Conservation (phyloP, 2,329 filamentous ascomycete species). For the Aaosphaeria pasadenensis region DNA sequence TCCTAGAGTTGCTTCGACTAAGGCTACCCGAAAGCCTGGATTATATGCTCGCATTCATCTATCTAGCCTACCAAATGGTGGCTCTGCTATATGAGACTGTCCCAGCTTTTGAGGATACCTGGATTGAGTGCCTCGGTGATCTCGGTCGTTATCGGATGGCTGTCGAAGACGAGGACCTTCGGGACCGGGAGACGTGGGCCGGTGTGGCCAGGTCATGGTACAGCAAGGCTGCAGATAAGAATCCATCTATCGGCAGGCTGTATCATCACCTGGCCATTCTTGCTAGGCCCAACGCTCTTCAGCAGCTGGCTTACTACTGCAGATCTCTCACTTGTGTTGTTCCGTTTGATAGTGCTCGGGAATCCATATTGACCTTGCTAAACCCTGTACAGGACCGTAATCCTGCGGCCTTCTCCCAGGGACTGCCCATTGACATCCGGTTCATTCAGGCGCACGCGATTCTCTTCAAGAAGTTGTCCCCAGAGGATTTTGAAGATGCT, state of each 20-base stretch:
- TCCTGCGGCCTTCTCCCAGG: conserved; percentile 26
- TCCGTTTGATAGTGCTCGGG: conserved; percentile 65
- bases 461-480: conserved; percentile 55
- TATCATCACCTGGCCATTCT: conserved; percentile 88
- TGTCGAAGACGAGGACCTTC: conserved; percentile 77
- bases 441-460: conserved; percentile 65
- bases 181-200: conserved; percentile 78
- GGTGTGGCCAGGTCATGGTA: conserved; percentile 82
- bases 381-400: conserved; percentile 46
- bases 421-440: conserved; percentile 51
- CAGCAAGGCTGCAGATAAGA: conserved; percentile 72
- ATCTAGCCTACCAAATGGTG: conserved; percentile 87
- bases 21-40: conserved; percentile 74
- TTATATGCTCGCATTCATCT: conserved; percentile 89
- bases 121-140: conserved; percentile 92
- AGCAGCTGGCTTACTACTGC: conserved; percentile 70
- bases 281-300: conserved; percentile 64
- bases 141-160: conserved; percentile 85
- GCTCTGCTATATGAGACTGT: conserved; percentile 83
- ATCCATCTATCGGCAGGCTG: conserved; percentile 71
- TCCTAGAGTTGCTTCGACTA: conserved; percentile 66
- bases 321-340: conserved; percentile 68
- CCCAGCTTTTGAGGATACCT: conserved; percentile 77
- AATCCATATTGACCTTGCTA: conserved; percentile 69
- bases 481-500: conserved; percentile 47